phyloP scores from a whole-genome alignment of 305 asterid species.

The Fraxinus baroniana region DNA sequence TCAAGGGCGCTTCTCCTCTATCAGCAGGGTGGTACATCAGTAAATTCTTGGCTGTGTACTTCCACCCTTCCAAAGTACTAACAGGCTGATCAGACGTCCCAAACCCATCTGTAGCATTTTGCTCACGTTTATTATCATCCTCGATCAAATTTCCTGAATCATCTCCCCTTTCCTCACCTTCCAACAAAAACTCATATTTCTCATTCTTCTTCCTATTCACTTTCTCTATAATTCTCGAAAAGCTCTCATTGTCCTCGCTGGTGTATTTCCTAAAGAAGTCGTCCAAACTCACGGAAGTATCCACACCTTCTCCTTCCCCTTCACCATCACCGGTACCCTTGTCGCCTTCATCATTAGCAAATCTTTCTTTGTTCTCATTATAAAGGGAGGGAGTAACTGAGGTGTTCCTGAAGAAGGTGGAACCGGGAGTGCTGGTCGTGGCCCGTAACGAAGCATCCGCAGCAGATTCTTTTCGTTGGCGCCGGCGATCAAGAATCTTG shows the following conservation, averaged over 20 bases:
- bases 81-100: conserved; percentile 90
- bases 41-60: conserved; percentile 72
- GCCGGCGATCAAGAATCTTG: conserved; percentile 83
- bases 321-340: conserved; percentile 29
- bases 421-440: conserved; percentile 54
- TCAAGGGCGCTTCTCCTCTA: conserved; percentile 72
- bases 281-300: conserved; percentile 59
- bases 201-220: conserved; percentile 70
- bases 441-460: conserved; percentile 33
- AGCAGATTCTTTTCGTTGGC: conserved; percentile 34
- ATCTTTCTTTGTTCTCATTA: conserved; percentile 27
- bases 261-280: conserved; percentile 75
- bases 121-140: conserved; percentile 53
- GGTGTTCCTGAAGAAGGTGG: conserved; percentile 61
- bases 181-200: conserved; percentile 61
- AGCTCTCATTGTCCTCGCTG: conserved; percentile 95
- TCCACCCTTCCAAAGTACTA: conserved; percentile 79
- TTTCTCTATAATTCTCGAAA: conserved; percentile 61
- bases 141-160: conserved; percentile 45
- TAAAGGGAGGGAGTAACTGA: conserved; percentile 47
- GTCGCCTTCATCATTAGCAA: conserved; percentile 24
- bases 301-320: conserved; percentile 43
- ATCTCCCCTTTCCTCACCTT: conserved; percentile 35
- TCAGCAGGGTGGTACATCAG: conserved; percentile 96
- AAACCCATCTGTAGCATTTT: conserved; percentile 64